Conservation (phyloP, 1,139 yeast species). For the Diutina sp. region DNA sequence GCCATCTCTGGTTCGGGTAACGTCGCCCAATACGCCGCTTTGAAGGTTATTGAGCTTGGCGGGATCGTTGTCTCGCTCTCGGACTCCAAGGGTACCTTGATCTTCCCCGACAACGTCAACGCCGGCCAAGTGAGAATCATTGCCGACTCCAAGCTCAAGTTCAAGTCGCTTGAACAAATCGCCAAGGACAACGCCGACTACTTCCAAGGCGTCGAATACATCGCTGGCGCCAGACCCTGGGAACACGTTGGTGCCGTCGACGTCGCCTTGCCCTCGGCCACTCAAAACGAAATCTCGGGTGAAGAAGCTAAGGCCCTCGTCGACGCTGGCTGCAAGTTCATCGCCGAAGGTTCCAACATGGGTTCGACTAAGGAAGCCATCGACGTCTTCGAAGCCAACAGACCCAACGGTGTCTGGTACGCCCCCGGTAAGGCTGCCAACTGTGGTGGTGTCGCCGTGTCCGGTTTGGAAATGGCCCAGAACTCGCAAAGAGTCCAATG, state of each 20-base stretch:
- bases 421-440: constrained; percentile 99
- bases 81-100: constrained; percentile 85
- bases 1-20: constrained; percentile 97
- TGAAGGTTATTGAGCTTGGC: constrained; percentile 93
- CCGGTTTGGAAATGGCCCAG: constrained; percentile 99
- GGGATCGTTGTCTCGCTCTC: constrained; percentile 89
- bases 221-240: constrained; percentile 97
- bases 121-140: constrained; percentile 66
- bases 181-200: constrained; percentile 31
- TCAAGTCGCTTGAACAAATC: constrained; percentile 66
- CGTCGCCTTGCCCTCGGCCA: constrained; percentile 95
- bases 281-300: constrained; percentile 95
- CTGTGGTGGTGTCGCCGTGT: constrained; percentile 99
- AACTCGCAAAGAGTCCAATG: constrained; percentile 88
- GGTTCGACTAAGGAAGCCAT: constrained; percentile 98
- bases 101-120: constrained; percentile 70
- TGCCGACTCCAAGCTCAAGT: constrained; percentile 70
- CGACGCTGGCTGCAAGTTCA: constrained; percentile 81
- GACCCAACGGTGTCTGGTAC: constrained; percentile 81
- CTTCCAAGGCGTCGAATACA: constrained; percentile 62
- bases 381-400: constrained; percentile 81
- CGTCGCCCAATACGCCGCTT: constrained; percentile 98
- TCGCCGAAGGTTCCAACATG: constrained; percentile 99
- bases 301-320: constrained; percentile 93
- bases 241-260: constrained; percentile 81